Base-by-base conservation (phyloP, 345 rosid species). In the Isatis tinctoria region DNA sequence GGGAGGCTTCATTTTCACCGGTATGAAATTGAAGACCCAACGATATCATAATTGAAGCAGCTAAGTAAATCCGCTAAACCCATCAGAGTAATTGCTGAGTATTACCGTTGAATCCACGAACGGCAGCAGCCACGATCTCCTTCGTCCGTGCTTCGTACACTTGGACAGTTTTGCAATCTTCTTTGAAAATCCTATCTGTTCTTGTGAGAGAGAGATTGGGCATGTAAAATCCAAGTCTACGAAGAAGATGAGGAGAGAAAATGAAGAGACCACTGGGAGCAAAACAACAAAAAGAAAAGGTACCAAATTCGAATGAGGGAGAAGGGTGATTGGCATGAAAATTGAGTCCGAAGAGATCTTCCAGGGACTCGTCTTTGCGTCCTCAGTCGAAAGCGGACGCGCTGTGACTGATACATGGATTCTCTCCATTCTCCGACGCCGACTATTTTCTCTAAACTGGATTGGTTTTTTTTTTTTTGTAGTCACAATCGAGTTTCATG, bases 101-200 rank as follows among this genome's bases (percentile, higher is more conserved):
- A 27, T n/a, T 80, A 90, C 98, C 98, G 69, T 94, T 94, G 72
- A 94, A 94, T 53, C 98, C 98, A 16, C 90, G 83, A 74, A 94
- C 91, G 0, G 98, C 97, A 3, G 95, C 96, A 8, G 86, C 77
- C 6, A 91, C 97, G 28, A 94, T 87, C 3, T 88, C 93, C 47
- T 74, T 81, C 5, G 98, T 94, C 24, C 97, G 86, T 16, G 89
- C 88, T 72, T 80, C 78, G 48, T 94, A 94, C 5, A 94, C 91
- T 68, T 89, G 78, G 9, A 43, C 60, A 2, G 96, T 94, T 81
- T 79, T 84, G 47, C 91, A 84, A 10, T 84, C 84, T 60, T 88
- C 96, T 43, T 82, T 85, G 35, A 94, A 90, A 54, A 90, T 83
- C 41, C 74, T 77, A 73, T 94, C 98, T 94, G 66, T 54, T 16